Evolutionary conservation across 208 protist species (phyloP), one percentile per base, ranked within the genome.

Genomic region (Leishmania martiniquensis): DNA sequence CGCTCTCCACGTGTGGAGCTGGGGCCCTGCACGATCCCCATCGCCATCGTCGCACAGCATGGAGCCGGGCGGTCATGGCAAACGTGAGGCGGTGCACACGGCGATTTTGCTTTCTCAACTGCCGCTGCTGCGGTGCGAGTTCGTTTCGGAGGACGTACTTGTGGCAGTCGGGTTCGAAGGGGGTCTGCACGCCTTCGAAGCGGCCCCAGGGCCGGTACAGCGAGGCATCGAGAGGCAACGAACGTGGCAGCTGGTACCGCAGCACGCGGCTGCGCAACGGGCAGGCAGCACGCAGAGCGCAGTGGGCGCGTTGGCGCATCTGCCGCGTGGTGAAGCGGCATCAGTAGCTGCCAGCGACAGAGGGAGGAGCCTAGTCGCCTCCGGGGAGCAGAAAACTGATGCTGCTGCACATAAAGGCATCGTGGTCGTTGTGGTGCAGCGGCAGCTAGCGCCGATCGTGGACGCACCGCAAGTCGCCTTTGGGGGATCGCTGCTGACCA

Each of bases 81-180:
- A 45, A 25, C 45, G 62, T 9, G 37, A 44, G 25, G 62, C 65
- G 22, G 32, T 32, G 51, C 78, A 75, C 67, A 34, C 55, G 2
- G 66, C 20, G 1, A 20, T 71, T 10, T 70, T 44, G 17, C 79
- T 83, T 49, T 62, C 55, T n/a, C 59, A 67, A 7, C 73, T 83
- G 34, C 79, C 79, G 13, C 67, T 83, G 22, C 3, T 65, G 52
- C 73, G 71, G 25, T 83, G 79, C 42, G 47, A 42, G 12, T 83
- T 83, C n/a, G 57, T 29, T 6, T 75, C 73, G 0, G 73, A 78
- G 20, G 7, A 54, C 25, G 20, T 37, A 37, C 17, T 83, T 44
- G 73, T 78, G 25, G 74, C 73, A 5, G 66, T 45, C 13, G 72
- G 79, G 13, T 83, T 78, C 60, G 79, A 83, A 2, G 79, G 79